Percentiles rank a stretch among this genome's conserved stretches.
Evolutionary conservation across 2,329 filamentous ascomycete genomes (phyloP).

Genomic region (Cordyceps cateniannulata): DNA sequence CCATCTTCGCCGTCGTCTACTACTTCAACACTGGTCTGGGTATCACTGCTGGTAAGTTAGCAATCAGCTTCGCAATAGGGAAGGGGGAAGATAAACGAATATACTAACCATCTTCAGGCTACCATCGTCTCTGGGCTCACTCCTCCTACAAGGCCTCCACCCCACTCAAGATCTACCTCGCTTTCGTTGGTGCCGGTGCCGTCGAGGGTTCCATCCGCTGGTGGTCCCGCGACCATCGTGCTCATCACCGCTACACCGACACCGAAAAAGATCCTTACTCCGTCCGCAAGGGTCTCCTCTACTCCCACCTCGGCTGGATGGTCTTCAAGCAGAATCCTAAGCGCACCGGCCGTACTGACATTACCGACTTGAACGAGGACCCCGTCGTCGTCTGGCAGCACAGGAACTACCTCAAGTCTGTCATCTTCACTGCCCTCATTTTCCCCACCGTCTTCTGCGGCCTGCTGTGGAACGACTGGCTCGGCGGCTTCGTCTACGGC

Average conservation of each 20-base stretch:
- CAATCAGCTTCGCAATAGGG: neutral
- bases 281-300: slow-evolving; percentile 79
- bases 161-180: slow-evolving; percentile 75
- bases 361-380: slow-evolving; percentile 82
- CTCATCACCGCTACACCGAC: slow-evolving; percentile 87
- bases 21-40: slow-evolving; percentile 81
- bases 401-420: slow-evolving; percentile 75
- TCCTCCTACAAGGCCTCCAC: slow-evolving; percentile 71
- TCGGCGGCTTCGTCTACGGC: slow-evolving; percentile 76
- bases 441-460: slow-evolving; percentile 72
- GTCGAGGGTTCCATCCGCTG: slow-evolving; percentile 82
- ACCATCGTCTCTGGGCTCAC: slow-evolving; percentile 77
- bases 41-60: slow-evolving; percentile 64
- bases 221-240: slow-evolving; percentile 83
- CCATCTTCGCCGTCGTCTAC: slow-evolving; percentile 66
- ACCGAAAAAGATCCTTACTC: slow-evolving; percentile 90
- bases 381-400: slow-evolving; percentile 83
- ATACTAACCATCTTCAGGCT: slow-evolving; percentile 19
- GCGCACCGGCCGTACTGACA: slow-evolving; percentile 80
- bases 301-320: slow-evolving; percentile 82
- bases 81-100: neutral
- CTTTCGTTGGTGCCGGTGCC: slow-evolving; percentile 73
- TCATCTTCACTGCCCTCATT: slow-evolving; percentile 68
- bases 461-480: slow-evolving; percentile 73
- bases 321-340: slow-evolving; percentile 90